Conservation (phyloP, 73 alveolate genomes). For the Paramecium tetraurelia region DNA sequence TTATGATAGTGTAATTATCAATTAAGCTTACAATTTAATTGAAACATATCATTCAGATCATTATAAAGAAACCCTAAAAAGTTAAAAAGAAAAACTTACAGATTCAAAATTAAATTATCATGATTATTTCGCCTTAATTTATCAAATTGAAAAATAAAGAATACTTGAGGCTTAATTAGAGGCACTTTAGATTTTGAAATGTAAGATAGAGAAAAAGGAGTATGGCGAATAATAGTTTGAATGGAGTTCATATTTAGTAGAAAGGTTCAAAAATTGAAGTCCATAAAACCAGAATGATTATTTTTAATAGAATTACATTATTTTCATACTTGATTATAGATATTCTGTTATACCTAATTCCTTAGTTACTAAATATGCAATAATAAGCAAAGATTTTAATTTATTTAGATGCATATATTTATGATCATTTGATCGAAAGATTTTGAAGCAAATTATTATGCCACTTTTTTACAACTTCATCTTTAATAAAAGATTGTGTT, state of each 20-base stretch:
- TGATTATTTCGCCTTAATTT: conserved; percentile 21
- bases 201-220: neutral
- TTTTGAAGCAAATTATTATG: conserved; percentile 43
- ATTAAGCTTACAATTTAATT: neutral
- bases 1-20: neutral
- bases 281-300: neutral
- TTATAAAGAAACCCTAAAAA: neutral
- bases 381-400: neutral
- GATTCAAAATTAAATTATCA: neutral
- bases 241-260: neutral
- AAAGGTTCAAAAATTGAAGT: neutral
- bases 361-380: neutral
- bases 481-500: conserved; percentile 21
- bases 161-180: neutral
- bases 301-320: neutral
- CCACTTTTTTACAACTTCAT: conserved; percentile 62
- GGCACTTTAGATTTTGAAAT: neutral
- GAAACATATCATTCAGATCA: neutral
- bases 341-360: neutral
- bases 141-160: neutral
- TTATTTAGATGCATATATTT: neutral
- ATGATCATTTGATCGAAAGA: conserved; percentile 22
- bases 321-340: neutral
- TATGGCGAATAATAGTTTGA: neutral
- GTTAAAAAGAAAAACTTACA: neutral